phyloP scores from a whole-genome alignment of 768 basidiomycete genomes.

The Coprinellus aureogranulatus region DNA sequence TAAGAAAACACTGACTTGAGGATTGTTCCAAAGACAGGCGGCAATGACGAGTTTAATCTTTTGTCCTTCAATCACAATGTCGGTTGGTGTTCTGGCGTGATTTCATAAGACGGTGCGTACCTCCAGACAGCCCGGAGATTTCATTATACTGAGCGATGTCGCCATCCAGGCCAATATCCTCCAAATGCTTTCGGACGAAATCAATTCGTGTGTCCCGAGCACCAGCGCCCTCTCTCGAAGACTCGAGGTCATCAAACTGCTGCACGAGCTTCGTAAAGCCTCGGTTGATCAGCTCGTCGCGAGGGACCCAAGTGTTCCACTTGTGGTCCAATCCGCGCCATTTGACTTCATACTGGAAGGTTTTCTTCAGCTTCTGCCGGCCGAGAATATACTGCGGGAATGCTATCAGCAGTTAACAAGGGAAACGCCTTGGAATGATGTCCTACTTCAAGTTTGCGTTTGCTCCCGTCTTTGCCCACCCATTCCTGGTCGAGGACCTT shows the following conservation, averaged over 20 bases:
- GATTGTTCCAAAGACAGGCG: conserved; percentile 95
- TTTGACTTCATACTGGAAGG: conserved; percentile 89
- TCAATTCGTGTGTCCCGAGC: conserved; percentile 79
- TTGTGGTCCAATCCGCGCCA: conserved; percentile 82
- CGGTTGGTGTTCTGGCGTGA: background rate
- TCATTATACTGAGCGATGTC: conserved; percentile 99
- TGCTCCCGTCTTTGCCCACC: conserved; percentile 86
- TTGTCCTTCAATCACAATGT: conserved; percentile 53
- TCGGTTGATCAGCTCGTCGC: conserved; percentile 80
- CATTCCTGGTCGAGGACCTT: conserved; percentile 78
- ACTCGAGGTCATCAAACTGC: conserved; percentile 95
- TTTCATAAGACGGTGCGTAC: conserved; percentile 33
- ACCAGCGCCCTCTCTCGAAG: conserved; percentile 93
- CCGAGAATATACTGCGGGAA: conserved; percentile 73
- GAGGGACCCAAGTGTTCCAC: conserved; percentile 89
- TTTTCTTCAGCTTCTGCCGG: conserved; percentile 95
- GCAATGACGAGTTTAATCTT: conserved; percentile 97
- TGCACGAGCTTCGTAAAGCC: conserved; percentile 88
- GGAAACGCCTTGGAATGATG: background rate
- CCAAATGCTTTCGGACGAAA: conserved; percentile 85
- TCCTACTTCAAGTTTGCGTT: conserved; percentile 83
- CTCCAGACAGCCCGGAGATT: conserved; percentile 90
- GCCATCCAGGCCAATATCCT: conserved; percentile 94
- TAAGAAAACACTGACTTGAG: conserved; percentile 55
- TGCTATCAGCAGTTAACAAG: background rate